phyloP scores from a whole-genome alignment of 2,329 filamentous ascomycete genomes.

The Chrysoporthe cubensis region DNA sequence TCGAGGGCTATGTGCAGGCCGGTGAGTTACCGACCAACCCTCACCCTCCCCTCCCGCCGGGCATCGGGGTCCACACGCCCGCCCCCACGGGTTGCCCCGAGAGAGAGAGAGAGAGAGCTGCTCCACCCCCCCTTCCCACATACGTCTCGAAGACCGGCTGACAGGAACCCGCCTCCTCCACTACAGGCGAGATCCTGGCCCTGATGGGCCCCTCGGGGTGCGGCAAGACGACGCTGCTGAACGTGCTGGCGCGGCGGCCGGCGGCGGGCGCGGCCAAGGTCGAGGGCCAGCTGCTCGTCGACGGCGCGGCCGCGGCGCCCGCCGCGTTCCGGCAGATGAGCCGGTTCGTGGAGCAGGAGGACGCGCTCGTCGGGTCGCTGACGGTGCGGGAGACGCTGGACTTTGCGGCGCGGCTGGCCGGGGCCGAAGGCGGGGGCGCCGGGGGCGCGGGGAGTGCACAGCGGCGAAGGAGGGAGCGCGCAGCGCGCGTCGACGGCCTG shows the following conservation, averaged over 20 bases:
- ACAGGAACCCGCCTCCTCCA: neutral
- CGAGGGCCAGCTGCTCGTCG: conserved; percentile 61
- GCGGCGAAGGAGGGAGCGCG: conserved; percentile 56
- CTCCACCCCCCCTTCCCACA: too few relatives aligned
- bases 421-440: conserved; percentile 29
- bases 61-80: too few relatives aligned
- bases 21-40: conserved; percentile 42
- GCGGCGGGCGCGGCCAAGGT: conserved; percentile 58
- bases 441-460: conserved; percentile 43
- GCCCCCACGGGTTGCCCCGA: too few relatives aligned
- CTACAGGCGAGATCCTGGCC: conserved; percentile 70
- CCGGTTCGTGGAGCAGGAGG: conserved; percentile 86
- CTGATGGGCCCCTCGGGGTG: conserved; percentile 77
- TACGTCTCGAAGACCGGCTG: neutral
- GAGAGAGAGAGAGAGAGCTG: too few relatives aligned
- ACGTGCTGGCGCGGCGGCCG: conserved; percentile 68
- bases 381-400: conserved; percentile 79
- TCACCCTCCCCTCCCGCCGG: too few relatives aligned
- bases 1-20: conserved; percentile 67
- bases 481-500: conserved; percentile 66
- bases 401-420: conserved; percentile 75
- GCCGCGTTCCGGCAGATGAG: conserved; percentile 66
- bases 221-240: conserved; percentile 84
- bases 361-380: conserved; percentile 78
- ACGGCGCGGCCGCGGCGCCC: conserved; percentile 60